Conservation (phyloP, 169 alveolate species). For the Cryptosporidium parvum region DNA sequence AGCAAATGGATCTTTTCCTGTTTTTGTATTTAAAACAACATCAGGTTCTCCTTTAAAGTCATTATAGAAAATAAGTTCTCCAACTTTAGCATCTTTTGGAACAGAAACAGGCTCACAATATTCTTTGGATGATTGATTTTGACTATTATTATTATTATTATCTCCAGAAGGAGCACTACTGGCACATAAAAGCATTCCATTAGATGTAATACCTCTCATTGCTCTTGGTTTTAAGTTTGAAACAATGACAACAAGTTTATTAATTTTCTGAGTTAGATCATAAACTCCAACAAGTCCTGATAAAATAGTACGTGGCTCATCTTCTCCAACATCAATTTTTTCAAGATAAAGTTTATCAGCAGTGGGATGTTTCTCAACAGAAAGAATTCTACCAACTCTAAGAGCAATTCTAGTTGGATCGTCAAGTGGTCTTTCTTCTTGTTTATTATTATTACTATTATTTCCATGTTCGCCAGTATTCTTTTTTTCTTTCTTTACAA, state of each 20-base stretch:
- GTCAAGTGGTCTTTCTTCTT: slow-evolving; percentile 56
- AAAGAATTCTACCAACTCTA: slow-evolving; percentile 86
- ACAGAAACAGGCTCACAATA: slow-evolving; percentile 78
- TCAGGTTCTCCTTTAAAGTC: slow-evolving; percentile 83
- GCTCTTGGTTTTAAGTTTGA: slow-evolving; percentile 85
- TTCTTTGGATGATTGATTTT: slow-evolving; percentile 16
- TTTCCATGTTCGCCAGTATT: neutral
- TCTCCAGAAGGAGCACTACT: slow-evolving; percentile 37
- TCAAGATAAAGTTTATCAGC: slow-evolving; percentile 90
- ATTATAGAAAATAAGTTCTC: slow-evolving; percentile 79
- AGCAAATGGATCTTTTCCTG: slow-evolving; percentile 83
- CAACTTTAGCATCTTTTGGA: slow-evolving; percentile 77
- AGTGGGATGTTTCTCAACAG: slow-evolving; percentile 84
- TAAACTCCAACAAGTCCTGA: slow-evolving; percentile 83
- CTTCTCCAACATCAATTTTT: slow-evolving; percentile 89
- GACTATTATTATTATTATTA: neutral
- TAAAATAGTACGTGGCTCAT: slow-evolving; percentile 81
- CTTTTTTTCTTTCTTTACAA: slow-evolving; percentile 23
- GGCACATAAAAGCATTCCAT: slow-evolving; percentile 86
- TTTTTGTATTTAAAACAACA: slow-evolving; percentile 80
- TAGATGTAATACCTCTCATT: slow-evolving; percentile 85
- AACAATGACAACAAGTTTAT: slow-evolving; percentile 85
- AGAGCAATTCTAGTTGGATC: slow-evolving; percentile 81
- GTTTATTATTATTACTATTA: neutral
- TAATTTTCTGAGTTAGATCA: slow-evolving; percentile 82